Conservation (phyloP, 2,329 filamentous ascomycete genomes). For the Hirsutella rhossiliensis region DNA sequence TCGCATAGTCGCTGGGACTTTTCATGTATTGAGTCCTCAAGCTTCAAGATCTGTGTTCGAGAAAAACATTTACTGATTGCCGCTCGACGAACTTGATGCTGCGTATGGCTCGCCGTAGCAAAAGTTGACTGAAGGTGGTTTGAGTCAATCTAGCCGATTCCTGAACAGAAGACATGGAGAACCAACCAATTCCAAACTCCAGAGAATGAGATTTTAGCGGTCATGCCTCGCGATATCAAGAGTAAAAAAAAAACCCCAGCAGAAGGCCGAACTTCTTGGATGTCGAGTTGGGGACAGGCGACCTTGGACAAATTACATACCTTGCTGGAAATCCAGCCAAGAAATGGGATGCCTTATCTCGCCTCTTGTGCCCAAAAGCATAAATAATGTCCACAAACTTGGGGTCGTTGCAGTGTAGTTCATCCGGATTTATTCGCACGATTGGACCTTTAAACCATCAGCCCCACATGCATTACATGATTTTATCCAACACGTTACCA, state of each 20-base stretch:
- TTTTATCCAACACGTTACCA: slow-evolving; percentile 3
- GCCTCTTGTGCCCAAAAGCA: background rate
- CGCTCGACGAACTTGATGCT: slow-evolving; percentile 13
- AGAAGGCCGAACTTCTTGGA: background rate
- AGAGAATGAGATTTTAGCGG: too few relatives aligned
- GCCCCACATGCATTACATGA: too few relatives aligned
- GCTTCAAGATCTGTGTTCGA: slow-evolving; percentile 12
- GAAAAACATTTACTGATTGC: slow-evolving; percentile 20
- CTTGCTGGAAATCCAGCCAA: background rate
- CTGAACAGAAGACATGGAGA: too few relatives aligned
- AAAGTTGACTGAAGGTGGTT: slow-evolving; percentile 4
- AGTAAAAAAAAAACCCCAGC: too few relatives aligned
- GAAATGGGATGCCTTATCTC: background rate
- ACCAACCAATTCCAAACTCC: too few relatives aligned
- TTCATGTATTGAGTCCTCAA: slow-evolving; percentile 16
- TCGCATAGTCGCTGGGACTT: slow-evolving; percentile 15
- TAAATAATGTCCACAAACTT: slow-evolving; percentile 1
- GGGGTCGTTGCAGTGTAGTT: slow-evolving; percentile 2
- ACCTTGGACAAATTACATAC: too few relatives aligned
- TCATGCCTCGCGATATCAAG: too few relatives aligned
- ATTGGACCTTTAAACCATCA: slow-evolving; percentile 1
- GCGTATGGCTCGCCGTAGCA: slow-evolving; percentile 13
- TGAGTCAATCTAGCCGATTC: too few relatives aligned
- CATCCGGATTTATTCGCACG: slow-evolving; percentile 3
- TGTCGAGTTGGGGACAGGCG: too few relatives aligned